Base-by-base conservation (phyloP, 2,329 filamentous ascomycete species). In the Colletotrichum sp. region DNA sequence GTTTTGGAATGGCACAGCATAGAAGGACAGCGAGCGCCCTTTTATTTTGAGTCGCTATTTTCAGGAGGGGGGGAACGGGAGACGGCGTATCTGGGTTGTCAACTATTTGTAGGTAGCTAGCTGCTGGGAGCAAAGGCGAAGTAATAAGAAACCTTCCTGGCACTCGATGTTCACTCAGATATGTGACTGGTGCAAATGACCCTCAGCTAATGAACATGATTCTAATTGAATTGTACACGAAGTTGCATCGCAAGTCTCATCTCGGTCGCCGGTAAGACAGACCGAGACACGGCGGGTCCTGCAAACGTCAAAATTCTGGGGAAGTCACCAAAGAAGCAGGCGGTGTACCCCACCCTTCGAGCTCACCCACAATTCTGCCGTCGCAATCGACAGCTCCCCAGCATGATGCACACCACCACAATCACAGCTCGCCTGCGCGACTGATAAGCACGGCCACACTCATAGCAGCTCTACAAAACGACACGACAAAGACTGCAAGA, bases 311-410 rank as follows among this genome's bases (percentile, higher is more conserved):
- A 71, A 24, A 73, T 63, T 26, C 57, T 63, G 57, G 73, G 63
- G 69, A 64, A 61, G 24, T 3, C 10, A 10, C 6, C 26, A 30
- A 21, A 68, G 3, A 0, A 16, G 70, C 26, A 75, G 64, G 73
- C 63, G 73, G 73, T 75, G 39, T 57, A 30, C 1, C 4, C 4
- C 9, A 14, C 5, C 30, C 30, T 14, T 34, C 30, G 16, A 72
- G 63, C 73, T 75, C n/a, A 26, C n/a, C 73, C 69, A 52, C 32
- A 68, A 59, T 75, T 75, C 73, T 75, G 70, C 73, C 73, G 73
- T 64, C 32, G 57, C 64, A 24, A 75, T 43, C 24, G 57, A 68
- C 72, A 28, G 26, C 57, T 63, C 60, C 72, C n/a, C 26, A 63
- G 73, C 63, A 21, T 28, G 69, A 72, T 68, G 63, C 63, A 73